A percentile compares a stretch with the other conserved stretches of the same genome.
phyloP scores from a whole-genome alignment of 345 rosid genomes.

The Arabis hirsuta region DNA sequence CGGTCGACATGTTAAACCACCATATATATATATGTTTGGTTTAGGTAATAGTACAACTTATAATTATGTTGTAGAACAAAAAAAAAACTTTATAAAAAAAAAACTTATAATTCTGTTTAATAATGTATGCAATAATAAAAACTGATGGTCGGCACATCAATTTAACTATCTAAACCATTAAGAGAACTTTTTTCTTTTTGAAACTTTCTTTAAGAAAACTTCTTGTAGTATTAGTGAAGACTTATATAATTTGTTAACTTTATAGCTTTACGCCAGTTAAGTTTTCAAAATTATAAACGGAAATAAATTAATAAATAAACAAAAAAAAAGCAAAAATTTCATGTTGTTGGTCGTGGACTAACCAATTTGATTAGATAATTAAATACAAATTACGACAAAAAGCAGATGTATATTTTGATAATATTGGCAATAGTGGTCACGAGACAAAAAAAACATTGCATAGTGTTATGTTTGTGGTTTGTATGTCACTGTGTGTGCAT shows the following conservation, averaged over 20 bases:
- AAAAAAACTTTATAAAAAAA: no score
- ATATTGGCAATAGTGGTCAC: constrained; percentile 17
- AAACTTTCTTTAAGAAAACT: no score
- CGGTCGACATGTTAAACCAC: not conserved
- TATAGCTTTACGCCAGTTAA: not conserved
- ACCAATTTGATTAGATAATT: constrained; percentile 4
- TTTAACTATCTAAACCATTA: not conserved
- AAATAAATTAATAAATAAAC: not conserved
- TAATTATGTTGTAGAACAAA: no score
- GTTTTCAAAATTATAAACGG: not conserved
- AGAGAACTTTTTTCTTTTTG: not conserved
- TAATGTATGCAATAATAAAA: not conserved
- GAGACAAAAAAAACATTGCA: constrained; percentile 38
- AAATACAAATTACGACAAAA: not conserved
- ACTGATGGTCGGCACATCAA: constrained; percentile 7
- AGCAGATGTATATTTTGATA: constrained; percentile 7
- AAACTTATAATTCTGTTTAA: not conserved
- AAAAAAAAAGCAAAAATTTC: not conserved
- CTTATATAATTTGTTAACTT: not conserved
- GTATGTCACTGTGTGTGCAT: constrained; percentile 27
- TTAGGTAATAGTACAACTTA: no score
- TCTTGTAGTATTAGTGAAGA: no score
- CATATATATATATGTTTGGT: not conserved
- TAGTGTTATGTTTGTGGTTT: constrained; percentile 39
- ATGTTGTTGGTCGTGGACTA: constrained; percentile 11